Base-by-base conservation (phyloP, 1,139 yeast genomes). In the Candida sanyaensis region DNA sequence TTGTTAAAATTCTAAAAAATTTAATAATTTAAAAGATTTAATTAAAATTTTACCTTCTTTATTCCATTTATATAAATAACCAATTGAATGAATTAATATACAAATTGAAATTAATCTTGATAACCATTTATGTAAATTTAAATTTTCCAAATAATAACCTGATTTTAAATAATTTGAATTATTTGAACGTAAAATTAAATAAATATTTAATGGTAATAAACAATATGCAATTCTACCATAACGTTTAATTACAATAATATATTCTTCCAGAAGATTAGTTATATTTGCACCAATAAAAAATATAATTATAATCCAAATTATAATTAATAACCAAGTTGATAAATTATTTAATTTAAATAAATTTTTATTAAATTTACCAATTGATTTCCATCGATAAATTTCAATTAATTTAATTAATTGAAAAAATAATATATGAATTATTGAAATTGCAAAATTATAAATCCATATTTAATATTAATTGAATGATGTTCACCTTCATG, bases 111-210 rank as follows among this genome's bases (percentile, higher is more conserved):
- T 78, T 1, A 85, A 51, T 53, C 97, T 69, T 1, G 95, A 84
- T 0, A 87, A 63, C 96, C 96, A 89, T 62, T 88, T 89, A 65
- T 91, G 97, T 11, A 88, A 59, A 10, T 71, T 72, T 6, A 89
- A 58, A 11, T 83, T 63, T 37, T 78, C 73, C 49, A 88, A 64
- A 57, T 88, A 89, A 10, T 81, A 78, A 17, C 73, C 64, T 1
- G 83, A 80, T 44, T 82, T 61, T 11, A 83, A 80, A 1, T 82
- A 74, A 9, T 52, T 43, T 9, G 57, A 37, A 44, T 60, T 58
- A 6, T 54, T 29, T 2, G 96, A 91, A 44, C 88, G 69, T 31
- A 87, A 58, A 0, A 84, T 80, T 12, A 90, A 62, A 44, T 83
- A 74, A 10, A 88, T 67, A 48, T 84, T 75, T 31, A 89, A 67